These are phyloP conservation scores for Penicillium sclerotigenum DNA, from an alignment of 2,329 filamentous ascomycete genomes.

Conservation along the genomic window DNA sequence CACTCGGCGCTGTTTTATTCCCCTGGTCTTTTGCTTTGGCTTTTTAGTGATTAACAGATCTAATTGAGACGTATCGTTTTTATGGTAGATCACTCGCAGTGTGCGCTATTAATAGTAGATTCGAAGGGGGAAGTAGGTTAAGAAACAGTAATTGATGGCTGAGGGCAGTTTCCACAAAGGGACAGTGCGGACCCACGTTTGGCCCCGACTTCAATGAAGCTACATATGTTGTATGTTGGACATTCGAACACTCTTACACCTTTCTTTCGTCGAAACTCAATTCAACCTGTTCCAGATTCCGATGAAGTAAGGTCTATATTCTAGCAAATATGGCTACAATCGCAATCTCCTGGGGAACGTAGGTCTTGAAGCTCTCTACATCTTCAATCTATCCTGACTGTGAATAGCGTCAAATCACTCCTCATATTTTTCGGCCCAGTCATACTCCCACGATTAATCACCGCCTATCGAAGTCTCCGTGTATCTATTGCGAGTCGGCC, in stretches of 20 bases:
- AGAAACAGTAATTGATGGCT: not conserved
- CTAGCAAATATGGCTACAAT: conserved; percentile 27
- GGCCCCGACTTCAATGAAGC: conserved; percentile 2
- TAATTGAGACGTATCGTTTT: not conserved
- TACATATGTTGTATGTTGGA: not conserved
- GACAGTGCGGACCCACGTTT: conserved; percentile 2
- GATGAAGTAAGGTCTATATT: not conserved
- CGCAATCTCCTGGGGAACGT: conserved; percentile 34
- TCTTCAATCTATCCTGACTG: conserved; percentile 6
- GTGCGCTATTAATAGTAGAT: not conserved
- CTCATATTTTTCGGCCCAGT: conserved; percentile 45
- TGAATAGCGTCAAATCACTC: conserved; percentile 41
- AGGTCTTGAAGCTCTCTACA: conserved; percentile 14
- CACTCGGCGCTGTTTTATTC: conserved; percentile 2
- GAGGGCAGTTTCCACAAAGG: not conserved
- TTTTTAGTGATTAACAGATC: not conserved
- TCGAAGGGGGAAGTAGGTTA: not conserved
- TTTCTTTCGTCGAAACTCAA: not conserved
- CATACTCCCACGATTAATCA: conserved; percentile 40
- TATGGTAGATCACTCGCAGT: not conserved
- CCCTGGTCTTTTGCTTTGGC: not conserved
- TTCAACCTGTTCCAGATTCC: not conserved
- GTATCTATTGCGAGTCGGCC: conserved; percentile 36
- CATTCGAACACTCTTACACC: not conserved
- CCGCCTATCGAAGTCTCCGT: conserved; percentile 37